Conservation (phyloP, 164 flowering plant genomes). For the Platanus orientalis region DNA sequence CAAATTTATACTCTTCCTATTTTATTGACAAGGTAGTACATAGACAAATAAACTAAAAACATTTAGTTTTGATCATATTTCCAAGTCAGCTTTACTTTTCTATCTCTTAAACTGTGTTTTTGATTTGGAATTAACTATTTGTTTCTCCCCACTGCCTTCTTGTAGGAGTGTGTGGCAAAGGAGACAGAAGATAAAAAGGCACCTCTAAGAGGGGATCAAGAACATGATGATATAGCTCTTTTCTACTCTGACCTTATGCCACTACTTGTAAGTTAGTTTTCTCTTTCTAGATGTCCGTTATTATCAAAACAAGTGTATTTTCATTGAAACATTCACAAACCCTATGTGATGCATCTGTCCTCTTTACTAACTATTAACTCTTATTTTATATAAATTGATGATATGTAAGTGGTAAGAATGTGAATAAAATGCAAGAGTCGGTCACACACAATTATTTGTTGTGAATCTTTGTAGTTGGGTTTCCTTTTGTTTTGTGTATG, state of each 20-base stretch:
- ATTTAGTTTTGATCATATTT: background rate
- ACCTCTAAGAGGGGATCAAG: slow-evolving; percentile 16
- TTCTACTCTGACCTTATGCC: slow-evolving; percentile 96
- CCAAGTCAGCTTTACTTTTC: background rate
- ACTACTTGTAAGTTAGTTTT: slow-evolving; percentile 59
- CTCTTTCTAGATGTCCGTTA: slow-evolving; percentile 1
- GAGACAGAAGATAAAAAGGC: slow-evolving; percentile 60
- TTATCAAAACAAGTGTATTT: background rate
- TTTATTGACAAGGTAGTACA: background rate
- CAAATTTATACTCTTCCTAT: too few species aligned
- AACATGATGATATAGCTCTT: slow-evolving; percentile 68
- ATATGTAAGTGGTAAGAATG: too few species aligned
- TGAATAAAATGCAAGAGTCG: background rate
- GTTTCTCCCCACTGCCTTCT: background rate
- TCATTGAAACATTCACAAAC: background rate
- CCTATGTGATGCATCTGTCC: background rate
- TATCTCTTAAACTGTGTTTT: background rate
- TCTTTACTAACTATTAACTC: background rate
- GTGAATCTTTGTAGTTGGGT: background rate
- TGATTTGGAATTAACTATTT: background rate
- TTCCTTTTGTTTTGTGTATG: background rate
- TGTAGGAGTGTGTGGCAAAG: slow-evolving; percentile 70
- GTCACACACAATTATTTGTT: background rate
- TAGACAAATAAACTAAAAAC: background rate
- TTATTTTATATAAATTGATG: too few species aligned